These are phyloP conservation scores for Chrysochromulina parva DNA, from an alignment of 78 protist genomes.

Conservation along the genomic window DNA sequence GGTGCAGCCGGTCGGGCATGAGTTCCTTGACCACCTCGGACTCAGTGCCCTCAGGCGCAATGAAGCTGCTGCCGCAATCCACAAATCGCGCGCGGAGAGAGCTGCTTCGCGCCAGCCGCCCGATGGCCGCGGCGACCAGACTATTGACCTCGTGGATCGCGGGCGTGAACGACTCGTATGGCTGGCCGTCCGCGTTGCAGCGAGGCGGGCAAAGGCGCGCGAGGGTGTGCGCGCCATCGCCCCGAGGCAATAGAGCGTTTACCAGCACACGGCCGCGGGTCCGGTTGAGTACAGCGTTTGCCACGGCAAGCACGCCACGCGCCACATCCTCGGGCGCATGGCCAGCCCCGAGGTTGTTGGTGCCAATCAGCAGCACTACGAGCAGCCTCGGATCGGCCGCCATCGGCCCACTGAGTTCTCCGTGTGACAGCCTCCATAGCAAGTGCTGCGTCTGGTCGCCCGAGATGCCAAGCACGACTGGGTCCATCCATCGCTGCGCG, in stretches of 20 bases:
- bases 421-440: neutral
- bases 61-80: no score
- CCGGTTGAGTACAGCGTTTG: neutral
- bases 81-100: no score
- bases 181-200: no score
- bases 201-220: no score
- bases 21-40: neutral
- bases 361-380: neutral
- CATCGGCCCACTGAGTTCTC: neutral
- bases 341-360: neutral
- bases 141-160: no score
- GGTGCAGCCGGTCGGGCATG: neutral
- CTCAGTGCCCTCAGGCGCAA: no score
- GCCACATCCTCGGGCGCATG: neutral
- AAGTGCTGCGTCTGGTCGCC: neutral
- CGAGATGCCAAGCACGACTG: neutral
- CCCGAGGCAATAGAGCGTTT: neutral
- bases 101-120: no score
- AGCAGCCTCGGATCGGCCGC: neutral
- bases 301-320: neutral
- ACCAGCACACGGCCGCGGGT: neutral
- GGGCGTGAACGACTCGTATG: no score
- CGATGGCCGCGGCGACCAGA: no score
- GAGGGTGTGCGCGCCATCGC: neutral
- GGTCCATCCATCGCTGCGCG: neutral